A percentile compares a stretch with the other conserved stretches of the same genome.
Conservation (phyloP, 192 early-diverging fungal genomes). For the Spizellomyces sp. region DNA sequence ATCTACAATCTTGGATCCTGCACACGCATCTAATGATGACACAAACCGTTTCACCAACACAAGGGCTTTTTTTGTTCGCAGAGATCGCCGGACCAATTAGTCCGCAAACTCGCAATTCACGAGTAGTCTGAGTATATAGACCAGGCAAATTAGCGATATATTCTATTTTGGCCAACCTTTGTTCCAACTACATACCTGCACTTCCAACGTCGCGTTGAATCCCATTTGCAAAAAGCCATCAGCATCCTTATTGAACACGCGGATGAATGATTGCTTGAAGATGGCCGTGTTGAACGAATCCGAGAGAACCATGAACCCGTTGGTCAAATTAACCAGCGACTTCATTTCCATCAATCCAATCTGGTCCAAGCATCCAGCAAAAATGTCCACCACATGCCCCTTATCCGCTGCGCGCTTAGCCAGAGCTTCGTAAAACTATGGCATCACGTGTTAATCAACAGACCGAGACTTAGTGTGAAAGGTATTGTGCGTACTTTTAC, state of each 20-base stretch:
- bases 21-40: background rate
- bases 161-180: background rate
- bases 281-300: constrained; percentile 95
- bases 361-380: constrained; percentile 97
- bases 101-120: constrained; percentile 94
- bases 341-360: constrained; percentile 98
- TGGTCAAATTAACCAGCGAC: constrained; percentile 82
- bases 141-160: background rate
- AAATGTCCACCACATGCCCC: constrained; percentile 93
- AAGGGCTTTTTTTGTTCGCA: constrained; percentile 83
- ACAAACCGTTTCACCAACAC: constrained; percentile 87
- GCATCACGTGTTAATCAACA: background rate
- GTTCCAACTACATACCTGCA: constrained; percentile 62
- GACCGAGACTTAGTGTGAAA: background rate
- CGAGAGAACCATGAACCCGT: constrained; percentile 91
- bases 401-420: constrained; percentile 85
- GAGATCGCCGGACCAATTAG: constrained; percentile 96
- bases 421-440: constrained; percentile 86
- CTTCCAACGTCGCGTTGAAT: constrained; percentile 96
- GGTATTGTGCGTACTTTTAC: constrained; percentile 60
- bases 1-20: background rate
- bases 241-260: constrained; percentile 89
- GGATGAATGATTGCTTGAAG: constrained; percentile 98
- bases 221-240: constrained; percentile 90
- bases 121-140: constrained; percentile 71